Percentiles rank a stretch among this genome's conserved stretches.
Conservation (phyloP, 257 asterid genomes). For the Solanum appendiculatum region DNA sequence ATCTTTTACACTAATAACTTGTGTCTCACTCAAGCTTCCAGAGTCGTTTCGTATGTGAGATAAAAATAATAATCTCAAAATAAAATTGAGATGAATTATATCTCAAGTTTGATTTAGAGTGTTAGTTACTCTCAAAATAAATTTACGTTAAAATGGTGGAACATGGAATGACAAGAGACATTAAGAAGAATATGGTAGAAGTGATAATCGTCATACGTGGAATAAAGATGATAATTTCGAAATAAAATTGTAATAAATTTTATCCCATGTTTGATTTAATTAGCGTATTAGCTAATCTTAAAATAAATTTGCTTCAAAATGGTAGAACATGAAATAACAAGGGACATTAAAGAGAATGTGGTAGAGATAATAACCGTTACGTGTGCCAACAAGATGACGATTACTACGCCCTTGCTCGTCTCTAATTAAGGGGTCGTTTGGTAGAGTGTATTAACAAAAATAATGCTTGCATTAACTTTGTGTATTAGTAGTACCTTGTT, state of each 20-base stretch:
- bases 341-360: neutral
- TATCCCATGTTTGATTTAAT: no score
- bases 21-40: neutral
- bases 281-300: no score
- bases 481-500: no score
- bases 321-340: no score
- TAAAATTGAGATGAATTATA: neutral
- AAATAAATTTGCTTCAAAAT: no score
- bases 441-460: no score
- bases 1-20: neutral
- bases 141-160: neutral
- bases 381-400: neutral
- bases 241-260: no score
- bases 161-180: neutral
- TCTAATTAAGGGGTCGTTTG: no score
- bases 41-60: accelerated
- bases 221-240: neutral
- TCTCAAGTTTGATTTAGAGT: no score
- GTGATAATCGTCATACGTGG: neutral
- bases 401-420: neutral
- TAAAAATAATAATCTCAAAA: neutral
- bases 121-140: no score
- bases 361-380: neutral
- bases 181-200: neutral
- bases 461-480: no score